Percentiles rank a stretch among this genome's conserved stretches.
phyloP scores from a whole-genome alignment of 2,329 filamentous ascomycete genomes.

The Zelopaecilomyces penicillatus region DNA sequence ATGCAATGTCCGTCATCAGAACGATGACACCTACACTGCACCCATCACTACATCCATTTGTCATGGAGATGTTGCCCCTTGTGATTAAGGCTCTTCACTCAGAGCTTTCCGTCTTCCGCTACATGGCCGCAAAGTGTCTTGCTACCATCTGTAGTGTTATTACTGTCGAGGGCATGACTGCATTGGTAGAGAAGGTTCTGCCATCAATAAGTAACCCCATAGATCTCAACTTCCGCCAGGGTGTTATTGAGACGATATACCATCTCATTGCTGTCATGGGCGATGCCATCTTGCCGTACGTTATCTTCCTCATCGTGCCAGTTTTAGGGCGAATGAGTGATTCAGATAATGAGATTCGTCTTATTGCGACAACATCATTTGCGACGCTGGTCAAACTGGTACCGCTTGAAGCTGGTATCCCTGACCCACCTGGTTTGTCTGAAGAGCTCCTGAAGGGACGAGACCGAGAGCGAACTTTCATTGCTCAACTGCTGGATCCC shows the following conservation, averaged over 20 bases:
- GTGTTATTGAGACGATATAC: slow-evolving; percentile 90
- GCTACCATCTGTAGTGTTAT: slow-evolving; percentile 97
- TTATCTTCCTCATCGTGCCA: slow-evolving; percentile 97
- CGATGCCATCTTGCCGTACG: slow-evolving; percentile 88
- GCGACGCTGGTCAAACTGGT: slow-evolving; percentile 95
- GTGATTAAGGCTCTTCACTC: slow-evolving; percentile 84
- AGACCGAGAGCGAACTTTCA: slow-evolving; percentile 92
- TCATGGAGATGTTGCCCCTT: slow-evolving; percentile 74
- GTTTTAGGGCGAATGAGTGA: slow-evolving; percentile 98
- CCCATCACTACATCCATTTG: slow-evolving; percentile 63
- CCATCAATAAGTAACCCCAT: slow-evolving; percentile 86
- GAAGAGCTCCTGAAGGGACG: slow-evolving; percentile 80
- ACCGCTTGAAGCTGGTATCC: slow-evolving; percentile 92
- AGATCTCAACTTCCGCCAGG: slow-evolving; percentile 83
- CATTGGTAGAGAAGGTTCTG: slow-evolving; percentile 84
- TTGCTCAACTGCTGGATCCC: slow-evolving; percentile 88
- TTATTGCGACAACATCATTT: slow-evolving; percentile 94
- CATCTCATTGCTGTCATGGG: slow-evolving; percentile 98
- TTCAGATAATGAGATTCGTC: slow-evolving; percentile 87
- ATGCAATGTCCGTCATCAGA: slow-evolving; percentile 85
- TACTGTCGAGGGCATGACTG: slow-evolving; percentile 89
- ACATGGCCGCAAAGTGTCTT: slow-evolving; percentile 94
- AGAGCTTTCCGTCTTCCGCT: slow-evolving; percentile 82
- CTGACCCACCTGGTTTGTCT: slow-evolving; percentile 88
- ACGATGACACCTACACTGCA: slow-evolving; percentile 90